Evolutionary conservation across 176 grass and related monocot species (phyloP).

Genomic region (Hsuehochloa calcarea): DNA sequence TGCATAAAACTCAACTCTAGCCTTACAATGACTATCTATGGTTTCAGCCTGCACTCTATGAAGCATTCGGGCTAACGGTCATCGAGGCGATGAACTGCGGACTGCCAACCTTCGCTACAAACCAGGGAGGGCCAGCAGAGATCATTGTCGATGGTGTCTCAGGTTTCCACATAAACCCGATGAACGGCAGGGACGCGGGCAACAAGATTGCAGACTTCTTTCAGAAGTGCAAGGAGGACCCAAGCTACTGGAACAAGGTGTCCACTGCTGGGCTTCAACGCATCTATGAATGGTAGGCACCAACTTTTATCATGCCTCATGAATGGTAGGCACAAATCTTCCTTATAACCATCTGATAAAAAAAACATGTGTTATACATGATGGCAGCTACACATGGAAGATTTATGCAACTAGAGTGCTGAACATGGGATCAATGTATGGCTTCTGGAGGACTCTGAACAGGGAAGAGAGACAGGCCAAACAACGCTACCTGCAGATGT

Average conservation of each 20-base stretch:
- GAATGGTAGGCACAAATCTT: neutral
- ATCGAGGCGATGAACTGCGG: conserved; percentile 99
- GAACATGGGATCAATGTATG: conserved; percentile 82
- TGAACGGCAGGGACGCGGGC: conserved; percentile 63
- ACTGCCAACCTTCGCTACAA: conserved; percentile 82
- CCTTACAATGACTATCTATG: neutral
- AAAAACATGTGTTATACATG: neutral
- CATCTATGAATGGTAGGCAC: conserved; percentile 80
- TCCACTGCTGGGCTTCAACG: conserved; percentile 85
- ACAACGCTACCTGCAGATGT: conserved; percentile 67
- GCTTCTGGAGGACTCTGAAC: conserved; percentile 85
- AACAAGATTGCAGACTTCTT: conserved; percentile 88
- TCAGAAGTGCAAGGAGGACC: conserved; percentile 75
- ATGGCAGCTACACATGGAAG: conserved; percentile 93
- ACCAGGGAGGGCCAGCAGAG: conserved; percentile 88
- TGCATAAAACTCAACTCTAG: neutral
- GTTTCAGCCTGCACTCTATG: conserved; percentile 89
- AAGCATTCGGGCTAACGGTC: conserved; percentile 92
- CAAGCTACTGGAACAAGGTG: conserved; percentile 83
- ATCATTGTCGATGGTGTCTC: conserved; percentile 92
- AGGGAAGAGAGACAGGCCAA: conserved; percentile 69
- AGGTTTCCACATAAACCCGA: conserved; percentile 87
- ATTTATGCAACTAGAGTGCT: conserved; percentile 84
- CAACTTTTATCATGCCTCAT: no score
- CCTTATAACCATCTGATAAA: neutral